phyloP scores from a whole-genome alignment of 495 filamentous ascomycete species.

The Opeltia flavorubescens region DNA sequence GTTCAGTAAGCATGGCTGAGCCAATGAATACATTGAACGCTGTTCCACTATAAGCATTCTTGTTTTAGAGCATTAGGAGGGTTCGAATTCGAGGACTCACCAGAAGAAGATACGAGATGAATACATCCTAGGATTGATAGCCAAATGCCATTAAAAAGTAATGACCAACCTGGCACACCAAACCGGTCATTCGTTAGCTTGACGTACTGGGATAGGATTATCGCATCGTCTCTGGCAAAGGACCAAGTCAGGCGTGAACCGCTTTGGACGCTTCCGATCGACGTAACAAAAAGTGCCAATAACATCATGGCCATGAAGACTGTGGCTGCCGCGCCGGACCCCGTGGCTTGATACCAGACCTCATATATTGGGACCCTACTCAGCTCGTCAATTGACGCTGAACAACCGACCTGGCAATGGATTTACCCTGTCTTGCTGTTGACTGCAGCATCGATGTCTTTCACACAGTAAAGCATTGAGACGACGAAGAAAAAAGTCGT shows the following conservation, averaged over 20 bases:
- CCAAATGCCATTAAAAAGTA: constrained; percentile 16
- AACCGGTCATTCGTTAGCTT: constrained; percentile 11
- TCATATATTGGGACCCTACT: constrained; percentile 6
- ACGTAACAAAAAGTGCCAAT: constrained; percentile 19
- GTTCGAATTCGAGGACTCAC: background rate
- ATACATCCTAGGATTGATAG: constrained; percentile 19
- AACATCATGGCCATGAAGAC: constrained; percentile 21
- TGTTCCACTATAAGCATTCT: too few species aligned
- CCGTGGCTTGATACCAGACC: constrained; percentile 23
- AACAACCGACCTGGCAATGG: too few species aligned
- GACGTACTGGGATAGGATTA: constrained; percentile 17
- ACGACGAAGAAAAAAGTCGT: constrained; percentile 23
- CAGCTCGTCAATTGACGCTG: background rate
- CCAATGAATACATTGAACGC: constrained; percentile 7
- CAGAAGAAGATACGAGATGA: constrained; percentile 20
- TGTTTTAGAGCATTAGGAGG: background rate
- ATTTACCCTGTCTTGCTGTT: constrained; percentile 19
- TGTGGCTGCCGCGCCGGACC: constrained; percentile 20
- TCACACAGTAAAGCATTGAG: constrained; percentile 20
- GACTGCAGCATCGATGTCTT: constrained; percentile 13
- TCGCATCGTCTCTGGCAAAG: constrained; percentile 27
- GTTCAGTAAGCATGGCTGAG: background rate
- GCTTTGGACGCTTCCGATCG: constrained; percentile 25
- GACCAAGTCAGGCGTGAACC: constrained; percentile 31
- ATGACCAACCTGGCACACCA: constrained; percentile 16